These are phyloP conservation scores for Phytophthora vignae DNA, from an alignment of 352 stramenopile genomes.

Conservation along the genomic window DNA sequence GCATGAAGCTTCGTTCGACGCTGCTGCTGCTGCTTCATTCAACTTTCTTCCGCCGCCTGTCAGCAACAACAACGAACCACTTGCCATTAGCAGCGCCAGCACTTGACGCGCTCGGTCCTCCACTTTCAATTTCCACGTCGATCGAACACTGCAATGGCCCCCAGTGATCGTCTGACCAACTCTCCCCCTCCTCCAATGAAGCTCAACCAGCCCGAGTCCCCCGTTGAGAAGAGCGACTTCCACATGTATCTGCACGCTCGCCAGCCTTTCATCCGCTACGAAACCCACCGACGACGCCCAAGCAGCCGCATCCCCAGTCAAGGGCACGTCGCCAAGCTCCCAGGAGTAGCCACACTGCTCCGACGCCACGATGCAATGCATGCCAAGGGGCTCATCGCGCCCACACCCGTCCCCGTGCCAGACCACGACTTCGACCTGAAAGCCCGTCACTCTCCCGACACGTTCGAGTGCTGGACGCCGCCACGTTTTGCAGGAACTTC, in stretches of 20 bases:
- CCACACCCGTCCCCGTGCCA: neutral
- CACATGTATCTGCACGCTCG: constrained; percentile 23
- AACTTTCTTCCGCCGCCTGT: constrained; percentile 24
- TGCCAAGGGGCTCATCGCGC: constrained; percentile 1
- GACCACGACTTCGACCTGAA: constrained; percentile 1
- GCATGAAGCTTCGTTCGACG: neutral
- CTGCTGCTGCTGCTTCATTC: constrained; percentile 30
- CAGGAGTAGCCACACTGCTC: constrained; percentile 35
- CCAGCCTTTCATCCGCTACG: constrained; percentile 25
- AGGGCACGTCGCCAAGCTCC: constrained; percentile 27
- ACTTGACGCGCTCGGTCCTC: constrained; percentile 6
- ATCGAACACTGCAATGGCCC: constrained; percentile 29
- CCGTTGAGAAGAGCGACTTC: constrained; percentile 11
- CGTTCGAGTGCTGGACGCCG: constrained; percentile 33
- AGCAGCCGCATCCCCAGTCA: constrained; percentile 19
- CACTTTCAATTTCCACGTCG: constrained; percentile 11
- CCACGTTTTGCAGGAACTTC: constrained; percentile 7
- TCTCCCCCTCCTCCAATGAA: neutral
- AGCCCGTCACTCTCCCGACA: neutral
- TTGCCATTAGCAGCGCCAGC: neutral
- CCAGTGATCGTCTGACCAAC: constrained; percentile 15
- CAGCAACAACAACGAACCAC: neutral
- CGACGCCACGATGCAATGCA: constrained; percentile 25
- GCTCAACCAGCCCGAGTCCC: constrained; percentile 2
- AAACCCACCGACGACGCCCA: constrained; percentile 8